Evolutionary conservation across 78 protist genomes (phyloP).

Genomic region (Pigoraptor vietnamica): DNA sequence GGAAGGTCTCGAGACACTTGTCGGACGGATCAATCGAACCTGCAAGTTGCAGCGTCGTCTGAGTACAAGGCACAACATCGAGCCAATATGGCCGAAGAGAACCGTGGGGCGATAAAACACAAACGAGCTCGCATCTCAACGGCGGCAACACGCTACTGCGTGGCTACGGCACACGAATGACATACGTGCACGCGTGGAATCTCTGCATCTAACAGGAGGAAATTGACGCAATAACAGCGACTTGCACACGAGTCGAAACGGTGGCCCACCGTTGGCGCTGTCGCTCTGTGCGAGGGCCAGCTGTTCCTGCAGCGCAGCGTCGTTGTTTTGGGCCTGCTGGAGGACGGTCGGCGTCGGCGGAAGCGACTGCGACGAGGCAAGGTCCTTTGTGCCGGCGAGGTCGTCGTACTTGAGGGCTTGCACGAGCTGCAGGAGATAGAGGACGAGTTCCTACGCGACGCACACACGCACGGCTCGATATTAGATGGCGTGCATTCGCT

Average conservation of each 20-base stretch:
- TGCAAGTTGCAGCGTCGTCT: too few relatives aligned
- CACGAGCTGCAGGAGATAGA: conserved; percentile 89
- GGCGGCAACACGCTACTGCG: too few relatives aligned
- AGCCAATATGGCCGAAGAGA: too few relatives aligned
- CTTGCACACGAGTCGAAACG: too few relatives aligned
- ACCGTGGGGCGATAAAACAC: too few relatives aligned
- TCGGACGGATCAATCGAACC: not conserved
- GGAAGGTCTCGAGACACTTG: conserved; percentile 41
- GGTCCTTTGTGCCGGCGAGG: not conserved
- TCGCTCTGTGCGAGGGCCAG: not conserved
- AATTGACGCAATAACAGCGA: too few relatives aligned
- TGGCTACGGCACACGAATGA: too few relatives aligned
- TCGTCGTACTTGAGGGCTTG: conserved; percentile 79
- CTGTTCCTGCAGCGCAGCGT: not conserved
- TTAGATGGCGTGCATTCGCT: not conserved
- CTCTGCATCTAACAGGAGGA: too few relatives aligned
- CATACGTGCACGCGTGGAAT: too few relatives aligned
- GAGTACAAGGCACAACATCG: too few relatives aligned
- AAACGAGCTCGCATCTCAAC: too few relatives aligned
- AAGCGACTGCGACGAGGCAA: not conserved
- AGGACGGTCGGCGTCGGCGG: not conserved
- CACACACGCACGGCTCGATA: not conserved
- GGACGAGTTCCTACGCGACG: conserved; percentile 29
- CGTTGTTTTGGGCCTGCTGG: not conserved
- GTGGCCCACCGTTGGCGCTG: too few relatives aligned